Evolutionary conservation across 768 basidiomycete species (phyloP), one percentile per base, ranked within the genome.

Genomic region (Pleurotus citrinopileatus): DNA sequence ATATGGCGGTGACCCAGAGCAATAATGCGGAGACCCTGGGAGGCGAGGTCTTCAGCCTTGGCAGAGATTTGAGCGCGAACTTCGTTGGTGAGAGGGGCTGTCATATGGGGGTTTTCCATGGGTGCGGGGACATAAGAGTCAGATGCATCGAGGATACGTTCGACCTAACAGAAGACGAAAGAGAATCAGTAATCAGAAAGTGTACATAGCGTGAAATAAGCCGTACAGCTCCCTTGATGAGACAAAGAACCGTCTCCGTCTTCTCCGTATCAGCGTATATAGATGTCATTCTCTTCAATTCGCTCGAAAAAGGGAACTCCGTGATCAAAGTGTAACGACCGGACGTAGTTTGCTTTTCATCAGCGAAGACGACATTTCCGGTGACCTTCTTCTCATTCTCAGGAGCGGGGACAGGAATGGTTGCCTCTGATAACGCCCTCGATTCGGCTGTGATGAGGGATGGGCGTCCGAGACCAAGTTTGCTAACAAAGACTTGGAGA

Each of bases 401-500:
- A 34, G 62, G 59, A 5, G 67, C 68, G 20, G 65, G 56, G 12
- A 68, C 67, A 6, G 65, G 66, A 17, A 61, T 59, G 23, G n/a
- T n/a, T n/a, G 28, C 54, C 6, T 43, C 32, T 27, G 59, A 60
- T 37, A 61, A 59, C 22, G 47, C 27, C 9, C 66, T 63, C 10
- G 59, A 52, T 12, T 59, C 57, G 46, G 69, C 65, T 7, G 56
- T 34, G 5, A 67, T 63, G 13, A 73, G 59, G 13, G 54, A 60
- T n/a, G 68, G 55, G 19, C 69, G 65, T 3, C 80, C 79, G 36
- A 74, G 70, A 1, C 72, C 72, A 43, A 81, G 69, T 55, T 77
- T 78, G 47, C 73, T 72, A 1, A 79, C 78, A 54, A 81, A 79
- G 20, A 80, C 78, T 59, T 80, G 79, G 3, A 82, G 71, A 2